phyloP scores from a whole-genome alignment of 805 yeast species.

The Jamesozyma rosinii region DNA sequence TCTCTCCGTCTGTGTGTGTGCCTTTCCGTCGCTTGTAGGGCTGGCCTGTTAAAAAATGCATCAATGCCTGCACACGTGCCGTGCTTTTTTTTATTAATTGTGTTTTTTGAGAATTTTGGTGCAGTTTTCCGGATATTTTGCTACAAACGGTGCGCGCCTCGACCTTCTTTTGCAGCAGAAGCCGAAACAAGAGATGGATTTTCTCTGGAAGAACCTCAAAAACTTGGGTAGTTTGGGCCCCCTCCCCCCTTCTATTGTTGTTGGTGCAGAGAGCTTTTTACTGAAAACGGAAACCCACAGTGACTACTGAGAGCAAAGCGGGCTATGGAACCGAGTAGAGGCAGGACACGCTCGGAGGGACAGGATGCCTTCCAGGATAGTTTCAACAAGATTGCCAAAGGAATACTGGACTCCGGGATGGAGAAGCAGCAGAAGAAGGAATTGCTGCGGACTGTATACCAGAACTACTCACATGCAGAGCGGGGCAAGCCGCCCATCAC shows the following conservation, averaged over 20 bases:
- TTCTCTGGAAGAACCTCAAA: neutral
- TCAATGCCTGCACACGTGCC: too few species aligned
- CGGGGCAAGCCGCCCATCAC: neutral
- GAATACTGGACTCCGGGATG: constrained; percentile 6
- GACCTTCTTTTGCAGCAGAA: too few species aligned
- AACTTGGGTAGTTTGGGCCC: neutral
- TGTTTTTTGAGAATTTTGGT: neutral
- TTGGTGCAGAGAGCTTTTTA: too few species aligned
- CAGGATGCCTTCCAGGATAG: neutral
- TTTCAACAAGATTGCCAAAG: neutral
- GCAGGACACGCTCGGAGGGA: neutral
- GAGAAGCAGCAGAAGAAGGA: constrained; percentile 5
- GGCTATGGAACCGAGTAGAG: neutral
- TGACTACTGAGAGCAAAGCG: too few species aligned
- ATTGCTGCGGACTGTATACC: constrained; percentile 5
- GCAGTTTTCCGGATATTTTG: neutral
- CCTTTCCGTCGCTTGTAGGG: too few species aligned
- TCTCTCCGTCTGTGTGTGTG: too few species aligned
- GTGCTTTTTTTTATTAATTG: too few species aligned
- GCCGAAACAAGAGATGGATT: neutral
- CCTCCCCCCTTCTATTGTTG: too few species aligned
- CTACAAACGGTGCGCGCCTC: neutral
- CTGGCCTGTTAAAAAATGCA: too few species aligned
- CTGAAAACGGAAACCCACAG: too few species aligned
- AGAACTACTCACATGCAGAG: neutral